A percentile compares a stretch with the other conserved stretches of the same genome.
Evolutionary conservation across 805 yeast species (phyloP).

Genomic region (Pichia scutulata): DNA sequence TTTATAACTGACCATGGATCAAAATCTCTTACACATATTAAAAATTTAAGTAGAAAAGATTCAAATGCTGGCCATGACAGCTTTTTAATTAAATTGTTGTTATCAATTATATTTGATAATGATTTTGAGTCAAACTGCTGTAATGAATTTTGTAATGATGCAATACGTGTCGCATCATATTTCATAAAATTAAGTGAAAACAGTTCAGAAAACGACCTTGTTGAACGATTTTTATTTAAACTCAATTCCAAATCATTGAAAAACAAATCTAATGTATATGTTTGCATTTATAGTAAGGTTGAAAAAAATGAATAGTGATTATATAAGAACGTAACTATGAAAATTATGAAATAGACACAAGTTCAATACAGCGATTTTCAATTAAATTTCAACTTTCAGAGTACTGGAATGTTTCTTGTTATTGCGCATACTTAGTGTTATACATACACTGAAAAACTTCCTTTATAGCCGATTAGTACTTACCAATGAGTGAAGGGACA

Average conservation of each 20-base stretch:
- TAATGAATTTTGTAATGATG: conserved; percentile 20
- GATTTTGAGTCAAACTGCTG: conserved; percentile 19
- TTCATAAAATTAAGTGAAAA: conserved; percentile 1
- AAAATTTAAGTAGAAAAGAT: conserved; percentile 34
- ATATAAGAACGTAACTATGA: too few species aligned
- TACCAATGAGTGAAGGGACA: background rate
- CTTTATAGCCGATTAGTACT: background rate
- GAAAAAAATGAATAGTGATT: background rate
- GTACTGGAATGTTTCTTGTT: too few species aligned
- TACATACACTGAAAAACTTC: background rate
- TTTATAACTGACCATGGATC: conserved; percentile 49
- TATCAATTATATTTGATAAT: conserved; percentile 25
- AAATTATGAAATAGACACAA: too few species aligned
- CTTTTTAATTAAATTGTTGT: conserved; percentile 22
- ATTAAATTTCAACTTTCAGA: background rate
- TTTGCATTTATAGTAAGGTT: background rate
- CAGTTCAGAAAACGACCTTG: background rate
- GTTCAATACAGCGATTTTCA: background rate
- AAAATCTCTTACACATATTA: conserved; percentile 39
- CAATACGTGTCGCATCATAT: conserved; percentile 14
- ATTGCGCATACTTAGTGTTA: too few species aligned
- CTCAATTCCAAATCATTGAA: conserved; percentile 1
- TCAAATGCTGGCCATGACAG: conserved; percentile 38
- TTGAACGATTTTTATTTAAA: background rate
- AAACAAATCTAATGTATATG: background rate